phyloP scores from a whole-genome alignment of 2,329 filamentous ascomycete species.

The Stachybotrys elegans region DNA sequence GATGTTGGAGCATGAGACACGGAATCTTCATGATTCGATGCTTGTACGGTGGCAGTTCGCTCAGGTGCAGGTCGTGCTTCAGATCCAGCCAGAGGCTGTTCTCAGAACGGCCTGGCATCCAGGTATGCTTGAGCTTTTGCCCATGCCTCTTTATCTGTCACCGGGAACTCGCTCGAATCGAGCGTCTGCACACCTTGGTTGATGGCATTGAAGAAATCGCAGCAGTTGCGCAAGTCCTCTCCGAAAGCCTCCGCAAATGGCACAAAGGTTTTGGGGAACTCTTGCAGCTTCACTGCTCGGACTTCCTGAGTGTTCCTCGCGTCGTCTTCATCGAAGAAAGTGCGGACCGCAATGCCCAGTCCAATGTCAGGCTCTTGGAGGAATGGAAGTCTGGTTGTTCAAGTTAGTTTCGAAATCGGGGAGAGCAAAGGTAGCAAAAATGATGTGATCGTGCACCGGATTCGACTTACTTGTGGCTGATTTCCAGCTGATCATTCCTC shows the following conservation, averaged over 20 bases:
- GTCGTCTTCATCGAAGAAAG: conserved; percentile 69
- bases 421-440: neutral
- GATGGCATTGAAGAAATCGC: conserved; percentile 54
- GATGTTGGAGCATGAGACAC: too few species aligned
- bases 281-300: conserved; percentile 37
- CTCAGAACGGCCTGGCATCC: conserved; percentile 34
- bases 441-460: neutral
- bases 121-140: conserved; percentile 51
- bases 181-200: conserved; percentile 53
- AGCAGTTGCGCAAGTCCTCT: conserved; percentile 55
- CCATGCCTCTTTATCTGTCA: conserved; percentile 47
- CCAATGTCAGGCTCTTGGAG: conserved; percentile 66
- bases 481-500: conserved; percentile 58
- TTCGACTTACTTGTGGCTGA: conserved; percentile 64
- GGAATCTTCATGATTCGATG: too few species aligned
- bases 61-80: too few species aligned
- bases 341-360: conserved; percentile 74
- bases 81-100: too few species aligned
- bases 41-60: too few species aligned
- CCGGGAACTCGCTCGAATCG: conserved; percentile 39
- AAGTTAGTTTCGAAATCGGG: neutral
- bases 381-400: conserved; percentile 58
- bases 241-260: conserved; percentile 52
- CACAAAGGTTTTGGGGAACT: conserved; percentile 50
- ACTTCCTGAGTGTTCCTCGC: conserved; percentile 47